Percentiles rank a stretch among this genome's conserved stretches.
Conservation (phyloP, 306 rosid genomes). For the Cucumis cinereus region DNA sequence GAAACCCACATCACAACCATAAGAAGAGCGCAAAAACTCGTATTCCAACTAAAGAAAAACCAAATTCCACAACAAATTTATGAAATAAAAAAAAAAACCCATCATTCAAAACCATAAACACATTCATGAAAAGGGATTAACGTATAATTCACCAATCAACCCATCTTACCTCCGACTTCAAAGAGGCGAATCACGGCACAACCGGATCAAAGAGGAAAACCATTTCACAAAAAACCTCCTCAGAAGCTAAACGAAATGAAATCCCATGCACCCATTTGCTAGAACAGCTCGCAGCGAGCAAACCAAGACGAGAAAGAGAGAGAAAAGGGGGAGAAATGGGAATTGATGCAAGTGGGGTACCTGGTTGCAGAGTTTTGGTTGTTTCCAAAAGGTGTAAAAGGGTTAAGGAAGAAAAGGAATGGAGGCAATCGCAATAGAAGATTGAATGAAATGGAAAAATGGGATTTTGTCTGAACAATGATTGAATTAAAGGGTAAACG, state of each 20-base stretch:
- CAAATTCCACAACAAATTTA: not conserved
- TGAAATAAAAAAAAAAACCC: no score
- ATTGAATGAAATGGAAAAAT: not conserved
- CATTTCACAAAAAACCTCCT: not conserved
- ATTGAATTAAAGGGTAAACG: slow-evolving; percentile 2
- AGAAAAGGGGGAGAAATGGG: not conserved
- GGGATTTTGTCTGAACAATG: not conserved
- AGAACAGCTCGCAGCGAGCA: not conserved
- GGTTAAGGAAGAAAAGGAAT: not conserved
- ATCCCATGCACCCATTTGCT: not conserved
- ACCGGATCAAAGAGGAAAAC: not conserved
- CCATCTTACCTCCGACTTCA: not conserved
- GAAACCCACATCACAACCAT: not conserved
- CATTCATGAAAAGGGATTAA: not conserved
- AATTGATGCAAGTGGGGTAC: not conserved
- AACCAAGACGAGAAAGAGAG: not conserved
- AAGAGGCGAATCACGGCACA: slow-evolving; percentile 5
- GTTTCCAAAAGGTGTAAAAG: not conserved
- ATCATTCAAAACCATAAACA: not conserved
- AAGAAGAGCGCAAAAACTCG: not conserved
- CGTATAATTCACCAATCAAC: not conserved
- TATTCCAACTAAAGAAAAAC: not conserved
- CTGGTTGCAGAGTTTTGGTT: slow-evolving; percentile 1
- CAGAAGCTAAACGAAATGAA: not conserved
- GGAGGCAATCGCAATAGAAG: not conserved